Base-by-base conservation (phyloP, 352 stramenopile genomes). In the Phytopythium aichiense region DNA sequence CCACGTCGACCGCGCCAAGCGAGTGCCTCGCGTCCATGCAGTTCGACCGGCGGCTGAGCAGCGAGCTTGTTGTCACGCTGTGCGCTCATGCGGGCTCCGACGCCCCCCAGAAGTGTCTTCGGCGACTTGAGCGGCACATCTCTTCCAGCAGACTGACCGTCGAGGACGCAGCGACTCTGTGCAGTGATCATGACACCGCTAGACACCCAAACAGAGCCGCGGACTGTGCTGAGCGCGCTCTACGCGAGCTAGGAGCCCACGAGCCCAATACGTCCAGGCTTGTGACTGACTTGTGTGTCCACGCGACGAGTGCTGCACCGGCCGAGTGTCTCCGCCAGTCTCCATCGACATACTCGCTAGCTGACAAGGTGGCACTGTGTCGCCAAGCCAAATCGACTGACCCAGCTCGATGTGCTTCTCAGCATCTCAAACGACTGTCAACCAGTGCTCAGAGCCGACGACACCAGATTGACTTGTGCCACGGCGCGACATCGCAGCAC, bases 341-440 rank as follows among this genome's bases (percentile, higher is more conserved):
- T 1, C 78, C 81, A 49, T 38, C 46, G 16, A 60, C 60, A 5
- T 88, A 76, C 60, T 64, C 68, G 2, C 73, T 78, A 16, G 23
- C 66, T 6, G 50, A 77, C 7, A 86, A 86, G 25, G 56, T 73
- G 0, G 49, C 59, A 18, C 65, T 91, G 4, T 89, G 81, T 35
- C 58, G 57, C 1, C 48, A 74, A 16, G 70, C 81, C 6, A 58
- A 68, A 20, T 78, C 65, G n/a, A 61, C 71, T 4, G 71, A 57
- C 2, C 79, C 77, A 35, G 71, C 70, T 2, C 52, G 45, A 0
- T 90, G 78, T 45, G 81, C 71, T 1, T 56, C 61, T 13, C 57
- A 58, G n/a, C 48, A 50, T 6, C 52, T 69, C 13, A 65, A 64
- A 16, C 63, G 71, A 7, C 59, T 84, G 15, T 20, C 46, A 12